Evolutionary conservation across 176 grass and related monocot genomes (phyloP).

Genomic region (Oryza australiensis): DNA sequence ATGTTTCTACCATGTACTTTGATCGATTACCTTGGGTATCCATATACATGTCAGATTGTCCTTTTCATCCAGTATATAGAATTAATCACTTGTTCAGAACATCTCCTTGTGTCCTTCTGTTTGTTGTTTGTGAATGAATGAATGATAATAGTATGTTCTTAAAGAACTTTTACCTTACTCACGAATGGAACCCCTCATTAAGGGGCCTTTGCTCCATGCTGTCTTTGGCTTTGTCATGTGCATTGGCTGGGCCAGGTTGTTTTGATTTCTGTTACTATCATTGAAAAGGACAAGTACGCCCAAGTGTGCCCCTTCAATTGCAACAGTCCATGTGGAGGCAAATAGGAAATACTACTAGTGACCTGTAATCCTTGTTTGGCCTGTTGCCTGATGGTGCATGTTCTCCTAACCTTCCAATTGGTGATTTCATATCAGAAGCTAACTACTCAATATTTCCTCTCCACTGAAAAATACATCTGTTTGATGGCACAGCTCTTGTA

Average conservation of each 20-base stretch:
- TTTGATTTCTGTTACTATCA: conserved; percentile 28
- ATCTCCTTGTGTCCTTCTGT: background rate
- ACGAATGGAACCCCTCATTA: conserved; percentile 23
- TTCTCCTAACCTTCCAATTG: conserved; percentile 36
- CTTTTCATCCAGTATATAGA: background rate
- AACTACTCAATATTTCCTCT: background rate
- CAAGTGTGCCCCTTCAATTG: conserved; percentile 21
- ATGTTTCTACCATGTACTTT: conserved; percentile 39
- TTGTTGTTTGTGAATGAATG: background rate
- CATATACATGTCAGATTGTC: background rate
- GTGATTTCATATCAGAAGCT: background rate
- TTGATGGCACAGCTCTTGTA: background rate
- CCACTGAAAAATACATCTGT: background rate
- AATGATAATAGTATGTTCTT: background rate
- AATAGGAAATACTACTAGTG: conserved; percentile 14
- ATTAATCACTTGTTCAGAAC: background rate
- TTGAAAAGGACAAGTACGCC: conserved; percentile 42
- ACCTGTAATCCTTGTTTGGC: background rate
- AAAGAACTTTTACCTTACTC: background rate
- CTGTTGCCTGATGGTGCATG: conserved; percentile 27
- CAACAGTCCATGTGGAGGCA: conserved; percentile 57
- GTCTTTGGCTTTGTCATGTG: conserved; percentile 39
- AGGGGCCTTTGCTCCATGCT: conserved; percentile 20
- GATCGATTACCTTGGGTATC: conserved; percentile 24
- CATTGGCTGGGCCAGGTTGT: conserved; percentile 34